Evolutionary conservation across 2,329 filamentous ascomycete species (phyloP).

Genomic region (Apiospora malaysiana): DNA sequence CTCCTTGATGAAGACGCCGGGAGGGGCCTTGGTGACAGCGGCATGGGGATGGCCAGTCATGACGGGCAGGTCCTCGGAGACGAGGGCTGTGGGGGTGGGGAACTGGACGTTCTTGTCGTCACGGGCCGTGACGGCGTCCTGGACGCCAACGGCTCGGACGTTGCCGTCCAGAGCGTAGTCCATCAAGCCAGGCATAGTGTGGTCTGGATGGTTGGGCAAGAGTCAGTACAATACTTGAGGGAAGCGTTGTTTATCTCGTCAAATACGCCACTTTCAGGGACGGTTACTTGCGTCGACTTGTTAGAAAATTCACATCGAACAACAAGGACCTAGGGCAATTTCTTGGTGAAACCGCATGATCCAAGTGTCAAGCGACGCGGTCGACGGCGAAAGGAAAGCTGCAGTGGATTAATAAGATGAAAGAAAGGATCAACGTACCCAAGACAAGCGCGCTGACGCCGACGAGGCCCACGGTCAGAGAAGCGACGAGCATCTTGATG

Average conservation of each 20-base stretch:
- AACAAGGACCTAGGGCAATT: background rate
- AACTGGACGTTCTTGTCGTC: background rate
- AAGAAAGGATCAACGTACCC: background rate
- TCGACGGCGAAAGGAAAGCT: no score
- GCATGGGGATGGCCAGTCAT: background rate
- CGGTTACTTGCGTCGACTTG: background rate
- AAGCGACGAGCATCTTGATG: conserved; percentile 5
- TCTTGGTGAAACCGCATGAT: no score
- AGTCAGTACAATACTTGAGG: background rate
- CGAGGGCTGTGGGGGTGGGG: background rate
- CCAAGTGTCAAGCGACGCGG: background rate
- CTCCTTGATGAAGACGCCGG: background rate
- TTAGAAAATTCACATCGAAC: background rate
- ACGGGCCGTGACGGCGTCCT: background rate
- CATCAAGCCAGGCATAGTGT: background rate
- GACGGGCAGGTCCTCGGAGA: background rate
- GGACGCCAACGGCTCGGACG: background rate
- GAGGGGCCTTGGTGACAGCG: background rate
- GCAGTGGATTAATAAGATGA: background rate
- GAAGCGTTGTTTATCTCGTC: background rate
- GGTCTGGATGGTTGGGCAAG: background rate
- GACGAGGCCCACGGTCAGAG: background rate
- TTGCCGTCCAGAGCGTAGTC: background rate
- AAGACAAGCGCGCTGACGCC: background rate
- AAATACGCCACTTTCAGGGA: background rate